Base-by-base conservation (phyloP, 768 basidiomycete genomes). In the Pleurotus citrinopileatus region DNA sequence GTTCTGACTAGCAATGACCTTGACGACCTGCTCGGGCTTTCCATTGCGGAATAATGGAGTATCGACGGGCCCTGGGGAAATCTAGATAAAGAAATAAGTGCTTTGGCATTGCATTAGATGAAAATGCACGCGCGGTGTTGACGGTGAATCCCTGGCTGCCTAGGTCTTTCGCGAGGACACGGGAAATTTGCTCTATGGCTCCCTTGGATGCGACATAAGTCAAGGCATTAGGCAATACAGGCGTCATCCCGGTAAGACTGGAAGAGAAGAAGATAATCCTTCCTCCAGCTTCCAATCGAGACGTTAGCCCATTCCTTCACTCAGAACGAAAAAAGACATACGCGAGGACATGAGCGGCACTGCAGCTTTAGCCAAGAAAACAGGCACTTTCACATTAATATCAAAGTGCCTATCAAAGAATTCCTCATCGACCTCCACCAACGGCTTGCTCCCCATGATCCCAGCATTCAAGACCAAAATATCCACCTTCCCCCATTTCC, bases 401-500 rank as follows among this genome's bases (percentile, higher is more conserved):
- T 78, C 67, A 57, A 82, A 73, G 57, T 81, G 77, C 17, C 62
- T 61, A 50, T 84, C 79, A 59, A 72, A 84, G 56, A 73, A 73
- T n/a, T 65, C 67, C 61, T 84, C 81, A 46, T 80, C 79, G 17
- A 80, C 63, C 20, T 81, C 77, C 12, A 67, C 70, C n/a, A 85
- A 64, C 19, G 69, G 65, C 57, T 70, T 78, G 59, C 68, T 73
- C 8, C 76, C 76, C 82, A 83, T 82, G 48, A 82, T 67, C 3
- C 78, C 81, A 3, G 83, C 80, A 61, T 83, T 84, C 44, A 82
- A 69, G 9, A 84, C 77, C 27, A 86, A 65, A 56, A 86, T 81
- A 59, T 86, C 82, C 53, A 85, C 63, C 53, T 67, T 70, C 4
- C 82, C 80, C 54, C 81, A 79, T 3, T 69, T 69, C 55, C 72